Base-by-base conservation (phyloP, 352 stramenopile species). In the Pythium graminicola region DNA sequence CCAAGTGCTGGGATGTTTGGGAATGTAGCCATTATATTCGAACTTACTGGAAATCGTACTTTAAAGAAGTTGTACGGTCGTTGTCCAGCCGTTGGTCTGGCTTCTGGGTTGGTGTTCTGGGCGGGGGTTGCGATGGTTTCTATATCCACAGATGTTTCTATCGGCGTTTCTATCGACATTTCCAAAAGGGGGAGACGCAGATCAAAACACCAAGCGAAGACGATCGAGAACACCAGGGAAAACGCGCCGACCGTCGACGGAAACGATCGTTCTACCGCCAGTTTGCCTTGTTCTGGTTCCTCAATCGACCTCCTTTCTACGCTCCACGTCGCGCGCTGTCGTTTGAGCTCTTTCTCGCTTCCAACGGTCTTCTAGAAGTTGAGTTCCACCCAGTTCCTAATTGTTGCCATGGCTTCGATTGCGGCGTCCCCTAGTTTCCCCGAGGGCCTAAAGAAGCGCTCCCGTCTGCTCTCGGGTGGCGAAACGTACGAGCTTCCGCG, bases 381-480 rank as follows among this genome's bases (percentile, higher is more conserved):
- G 1, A 32, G 35, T 22, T 41, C 33, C 19, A 46, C 32, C 23
- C 24, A 36, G 17, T 24, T 16, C 44, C 38, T 22, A 14, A 20
- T 9, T 29, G 19, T 23, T 28, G 45, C 16, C 14, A 89, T 92
- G 81, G 76, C 81, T 35, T 92, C 81, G 19, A 81, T 92, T 48
- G 79, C 81, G 11, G 76, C 79, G 3, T 83, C 81, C 19, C 81
- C 76, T 67, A 74, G 72, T 71, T 86, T 74, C 57, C 61, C 73
- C 8, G 69, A 87, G 32, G 59, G 63, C 13, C 74, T 87, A 33
- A 91, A 90, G 65, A 90, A 91, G 65, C 81, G 81, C 24, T 80
- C 75, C 57, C 81, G 81, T 0, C 53, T 86, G 6, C 46, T 69
- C 9, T 52, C 61, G 44, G 46, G 40, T 17, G 53, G 41, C 24